These are phyloP conservation scores for Hirsutella minnesotensis DNA, from an alignment of 2,329 filamentous ascomycete genomes.

Conservation along the genomic window DNA sequence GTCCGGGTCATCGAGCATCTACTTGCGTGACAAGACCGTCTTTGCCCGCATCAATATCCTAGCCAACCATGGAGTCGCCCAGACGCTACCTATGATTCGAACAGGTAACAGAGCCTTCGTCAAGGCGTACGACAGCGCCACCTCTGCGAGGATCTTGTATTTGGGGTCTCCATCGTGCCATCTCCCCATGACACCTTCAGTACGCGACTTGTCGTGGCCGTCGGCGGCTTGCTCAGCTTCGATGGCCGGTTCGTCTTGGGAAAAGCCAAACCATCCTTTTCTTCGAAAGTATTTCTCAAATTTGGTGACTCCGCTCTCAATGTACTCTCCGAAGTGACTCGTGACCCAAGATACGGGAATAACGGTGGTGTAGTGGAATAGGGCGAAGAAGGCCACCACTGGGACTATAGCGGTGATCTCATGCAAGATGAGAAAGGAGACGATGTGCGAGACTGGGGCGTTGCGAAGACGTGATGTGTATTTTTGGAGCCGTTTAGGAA, in stretches of 20 bases:
- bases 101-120: constrained; percentile 76
- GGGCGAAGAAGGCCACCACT: constrained; percentile 57
- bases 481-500: constrained; percentile 55
- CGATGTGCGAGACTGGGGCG: constrained; percentile 72
- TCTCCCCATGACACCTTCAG: constrained; percentile 18
- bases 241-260: constrained; percentile 15
- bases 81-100: constrained; percentile 67
- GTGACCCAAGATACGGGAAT: constrained; percentile 48
- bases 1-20: constrained; percentile 5
- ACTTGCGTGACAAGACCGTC: constrained; percentile 16
- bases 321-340: constrained; percentile 35
- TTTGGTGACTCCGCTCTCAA: constrained; percentile 52
- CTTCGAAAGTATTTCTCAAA: constrained; percentile 67
- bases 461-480: constrained; percentile 60
- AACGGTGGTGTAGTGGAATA: constrained; percentile 72
- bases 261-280: constrained; percentile 71
- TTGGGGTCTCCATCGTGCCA: constrained; percentile 29
- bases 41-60: constrained; percentile 40
- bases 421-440: constrained; percentile 81
- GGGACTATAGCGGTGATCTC: constrained; percentile 83
- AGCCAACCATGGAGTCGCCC: constrained; percentile 90
- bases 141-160: constrained; percentile 49
- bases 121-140: constrained; percentile 83
- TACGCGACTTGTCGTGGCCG: constrained; percentile 7
- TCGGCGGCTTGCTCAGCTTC: constrained; percentile 7